Conservation (phyloP, 1,284 basidiomycete genomes). For the Moniliella sp. region DNA sequence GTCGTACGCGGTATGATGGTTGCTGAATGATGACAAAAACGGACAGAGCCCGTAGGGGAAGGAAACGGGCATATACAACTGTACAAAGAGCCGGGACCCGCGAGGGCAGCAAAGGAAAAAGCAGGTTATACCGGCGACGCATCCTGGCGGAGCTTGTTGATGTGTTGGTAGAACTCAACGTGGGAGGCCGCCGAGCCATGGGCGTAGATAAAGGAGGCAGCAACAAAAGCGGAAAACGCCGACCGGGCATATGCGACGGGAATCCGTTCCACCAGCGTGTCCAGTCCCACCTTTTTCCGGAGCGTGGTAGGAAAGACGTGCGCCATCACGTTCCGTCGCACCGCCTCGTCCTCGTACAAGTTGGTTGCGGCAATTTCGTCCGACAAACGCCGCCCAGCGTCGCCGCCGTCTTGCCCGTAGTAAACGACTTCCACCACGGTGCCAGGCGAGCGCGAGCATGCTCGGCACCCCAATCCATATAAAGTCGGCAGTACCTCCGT, state of each 20-base stretch:
- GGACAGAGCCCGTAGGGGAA: too few species aligned
- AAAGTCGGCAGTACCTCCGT: constrained; percentile 85
- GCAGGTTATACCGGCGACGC: too few species aligned
- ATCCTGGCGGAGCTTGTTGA: constrained; percentile 33
- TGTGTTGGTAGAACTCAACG: constrained; percentile 91
- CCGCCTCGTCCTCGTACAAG: constrained; percentile 55
- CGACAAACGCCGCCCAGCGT: constrained; percentile 59
- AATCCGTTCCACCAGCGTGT: constrained; percentile 54
- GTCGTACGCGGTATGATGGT: too few species aligned
- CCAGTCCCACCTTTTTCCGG: constrained; percentile 63
- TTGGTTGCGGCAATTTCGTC: constrained; percentile 64
- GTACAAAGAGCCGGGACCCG: too few species aligned
- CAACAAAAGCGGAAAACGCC: constrained; percentile 35
- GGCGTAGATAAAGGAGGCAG: constrained; percentile 79
- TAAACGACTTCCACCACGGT: constrained; percentile 82
- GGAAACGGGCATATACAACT: too few species aligned
- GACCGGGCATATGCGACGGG: constrained; percentile 46
- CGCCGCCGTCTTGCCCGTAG: constrained; percentile 89
- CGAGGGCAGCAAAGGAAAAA: too few species aligned
- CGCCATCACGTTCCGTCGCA: constrained; percentile 56
- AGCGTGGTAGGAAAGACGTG: constrained; percentile 73
- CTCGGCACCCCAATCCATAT: constrained; percentile 91
- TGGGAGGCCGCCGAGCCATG: constrained; percentile 69
- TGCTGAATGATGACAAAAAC: too few species aligned
- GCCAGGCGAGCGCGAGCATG: constrained; percentile 68